Base-by-base conservation (phyloP, 2,329 filamentous ascomycete genomes). In the Boeremia lycopersici region DNA sequence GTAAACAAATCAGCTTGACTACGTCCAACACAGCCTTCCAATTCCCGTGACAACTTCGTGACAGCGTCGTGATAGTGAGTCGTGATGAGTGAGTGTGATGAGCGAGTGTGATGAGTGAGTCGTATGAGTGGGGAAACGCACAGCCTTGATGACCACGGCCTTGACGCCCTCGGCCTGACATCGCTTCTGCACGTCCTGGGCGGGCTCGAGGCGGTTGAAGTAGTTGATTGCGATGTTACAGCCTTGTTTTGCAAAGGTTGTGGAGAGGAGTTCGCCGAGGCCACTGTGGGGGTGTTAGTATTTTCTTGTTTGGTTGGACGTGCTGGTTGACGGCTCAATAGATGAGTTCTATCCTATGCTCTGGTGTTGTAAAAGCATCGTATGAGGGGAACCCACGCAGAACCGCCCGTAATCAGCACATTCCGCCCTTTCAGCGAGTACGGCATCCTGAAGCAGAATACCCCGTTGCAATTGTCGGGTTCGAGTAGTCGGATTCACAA, bases 181-280 rank as follows among this genome's bases (percentile, higher is more conserved):
- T 55, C 84, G 83, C 9, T 77, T 67, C 3, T 86, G 78, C 3
- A 91, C 77, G 7, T 79, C 75, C 38, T 84, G 76, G 6, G 89
- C 90, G 2, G 85, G 80, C 15, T 82, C 80, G 31, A 78, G 73
- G 70, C 84, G 86, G 58, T 81, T 84, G 73, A 82, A 80, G 74
- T 91, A 93, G 76, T 93, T 93, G 70, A 95, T 83, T 8, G 86
- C 84, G 9, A 93, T 78, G 53, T 89, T 87, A 69, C 84, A 84
- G 41, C 89, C 88, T 64, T 87, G 80, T 19, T 81, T 76, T 8
- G 89, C 89, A 64, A 93, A 90, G 29, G 86, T 84, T 50, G 83
- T 82, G 34, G 82, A 83, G 3, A 90, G 81, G 3, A 87, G 79
- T 38, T 88, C 89, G 31, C 90, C 90, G 29, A 93, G 82, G 2